Evolutionary conservation across 768 basidiomycete species (phyloP).

Genomic region (Lactarius deliciosus): DNA sequence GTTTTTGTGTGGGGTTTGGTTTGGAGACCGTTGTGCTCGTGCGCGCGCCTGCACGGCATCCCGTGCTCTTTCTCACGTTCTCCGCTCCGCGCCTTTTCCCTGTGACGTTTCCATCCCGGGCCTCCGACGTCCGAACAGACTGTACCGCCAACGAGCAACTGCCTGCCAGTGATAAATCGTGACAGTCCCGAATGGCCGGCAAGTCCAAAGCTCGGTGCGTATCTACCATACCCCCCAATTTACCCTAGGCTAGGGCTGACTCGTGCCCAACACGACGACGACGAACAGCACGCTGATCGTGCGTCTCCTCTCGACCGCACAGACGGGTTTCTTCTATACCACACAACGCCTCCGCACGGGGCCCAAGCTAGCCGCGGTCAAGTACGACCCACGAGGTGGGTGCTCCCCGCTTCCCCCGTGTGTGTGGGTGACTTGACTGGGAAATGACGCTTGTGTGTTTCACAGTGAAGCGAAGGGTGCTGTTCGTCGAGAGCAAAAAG

Average conservation of each 20-base stretch:
- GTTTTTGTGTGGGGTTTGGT: too few relatives aligned
- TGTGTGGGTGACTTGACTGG: not conserved
- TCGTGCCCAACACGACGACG: too few relatives aligned
- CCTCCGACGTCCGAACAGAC: too few relatives aligned
- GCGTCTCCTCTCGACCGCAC: slow-evolving; percentile 85
- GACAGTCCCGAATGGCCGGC: slow-evolving; percentile 48
- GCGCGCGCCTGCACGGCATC: not conserved
- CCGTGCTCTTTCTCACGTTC: slow-evolving; percentile 1
- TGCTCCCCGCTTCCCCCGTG: not conserved
- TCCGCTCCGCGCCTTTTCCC: not conserved
- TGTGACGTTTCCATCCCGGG: too few relatives aligned
- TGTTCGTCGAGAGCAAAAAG: slow-evolving; percentile 80
- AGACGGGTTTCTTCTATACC: slow-evolving; percentile 91
- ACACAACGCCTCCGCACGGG: slow-evolving; percentile 71
- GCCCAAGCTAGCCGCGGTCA: slow-evolving; percentile 84
- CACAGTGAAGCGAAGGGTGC: slow-evolving; percentile 65
- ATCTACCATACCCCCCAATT: not conserved
- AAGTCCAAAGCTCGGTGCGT: slow-evolving; percentile 62
- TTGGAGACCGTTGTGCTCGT: not conserved
- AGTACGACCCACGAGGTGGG: slow-evolving; percentile 84
- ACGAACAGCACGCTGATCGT: slow-evolving; percentile 72
- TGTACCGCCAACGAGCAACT: not conserved
- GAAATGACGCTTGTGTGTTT: not conserved
- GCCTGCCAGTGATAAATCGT: not conserved
- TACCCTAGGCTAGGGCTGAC: not conserved